Evolutionary conservation across 768 basidiomycete genomes (phyloP), one percentile per base, ranked within the genome.

Genomic region (Auriscalpium vulgare): DNA sequence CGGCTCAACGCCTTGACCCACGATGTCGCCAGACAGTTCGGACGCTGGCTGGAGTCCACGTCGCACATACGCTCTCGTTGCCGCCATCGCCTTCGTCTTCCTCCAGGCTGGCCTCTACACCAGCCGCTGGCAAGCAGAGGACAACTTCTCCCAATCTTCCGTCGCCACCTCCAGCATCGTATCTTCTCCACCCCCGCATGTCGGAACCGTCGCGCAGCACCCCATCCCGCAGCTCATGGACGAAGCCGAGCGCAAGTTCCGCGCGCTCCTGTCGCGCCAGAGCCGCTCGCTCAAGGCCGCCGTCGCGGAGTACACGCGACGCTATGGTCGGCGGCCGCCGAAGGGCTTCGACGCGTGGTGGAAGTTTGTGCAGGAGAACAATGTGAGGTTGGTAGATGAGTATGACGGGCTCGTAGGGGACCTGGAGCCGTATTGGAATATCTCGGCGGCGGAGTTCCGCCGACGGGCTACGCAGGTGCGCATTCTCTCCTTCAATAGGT

Each of bases 281-380:
- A 93, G 90, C 69, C 82, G 79, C 63, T 87, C 90, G 1, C 76
- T 98, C 37, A 73, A 74, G 43, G 81, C 82, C 29, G 95, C 95
- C 0, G 90, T 91, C 0, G 69, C 70, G 9, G 92, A 95, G 68
- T 99, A 99, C 71, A 81, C 74, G 61, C 72, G 78, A 55, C 77
- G 94, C 56, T 94, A 95, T 69, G 74, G 74, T 10, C 80, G 88
- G 38, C 72, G 82, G 37, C 97, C 97, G 5, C 95, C 97, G 0
- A 81, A 78, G 45, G 95, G 94, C 1, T 99, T 98, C 60, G 95
- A 93, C 66, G 72, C 78, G 34, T 97, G 95, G 95, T 95, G 84
- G 81, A 66, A 70, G 47, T 97, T 92, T 69, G 88, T 86, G 13
- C 72, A 78, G 67, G 74, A 82, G 55, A 80, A 91, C 69, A 71